Base-by-base conservation (phyloP, 441 rosid species). In the Theobroma grandiflorum region DNA sequence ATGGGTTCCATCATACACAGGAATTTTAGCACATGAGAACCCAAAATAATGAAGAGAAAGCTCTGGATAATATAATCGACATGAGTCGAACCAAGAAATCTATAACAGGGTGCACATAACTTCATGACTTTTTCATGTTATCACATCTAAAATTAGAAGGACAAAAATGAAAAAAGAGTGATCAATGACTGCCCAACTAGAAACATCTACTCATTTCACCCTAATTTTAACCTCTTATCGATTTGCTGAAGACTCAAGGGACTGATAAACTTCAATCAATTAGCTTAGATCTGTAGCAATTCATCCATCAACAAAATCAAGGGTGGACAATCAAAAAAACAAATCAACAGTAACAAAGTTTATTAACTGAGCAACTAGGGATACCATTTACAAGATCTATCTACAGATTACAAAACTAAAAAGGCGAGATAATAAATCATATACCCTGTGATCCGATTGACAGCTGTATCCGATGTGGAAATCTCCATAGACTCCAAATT, bases 391-490 rank as follows among this genome's bases (percentile, higher is more conserved):
- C 42, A 75, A 35, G 14, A 45, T 61, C 33, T 43, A 61, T 61
- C n/a, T 12, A 31, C 37, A 45, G 31, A 4, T 43, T 6, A 4
- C 0, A 22, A 26, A 20, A 26, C 22, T 2, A 47, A 63, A 73
- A 42, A 9, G 8, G 3, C 11, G 15, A 14, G 38, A 55, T 14
- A 42, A 64, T 47, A 76, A 69, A 58, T 3, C 31, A 80, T 94
- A 95, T 94, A 95, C 99, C 99, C 98, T 65, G 95, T 81, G 45
- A 97, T 95, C 71, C 98, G 81, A 85, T 92, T 97, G 69, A 87
- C 87, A 16, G 94, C 91, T 58, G 82, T 43, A 22, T 80, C 90
- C 3, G 89, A 86, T 47, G 77, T 86, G 52, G 88, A 82, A 68
- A 93, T 90, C 92, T 95, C 99, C 94, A 97, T 75, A 22, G 66